Evolutionary conservation across 441 rosid species (phyloP), one percentile per base, ranked within the genome.

Genomic region (Adansonia madagascariensis): DNA sequence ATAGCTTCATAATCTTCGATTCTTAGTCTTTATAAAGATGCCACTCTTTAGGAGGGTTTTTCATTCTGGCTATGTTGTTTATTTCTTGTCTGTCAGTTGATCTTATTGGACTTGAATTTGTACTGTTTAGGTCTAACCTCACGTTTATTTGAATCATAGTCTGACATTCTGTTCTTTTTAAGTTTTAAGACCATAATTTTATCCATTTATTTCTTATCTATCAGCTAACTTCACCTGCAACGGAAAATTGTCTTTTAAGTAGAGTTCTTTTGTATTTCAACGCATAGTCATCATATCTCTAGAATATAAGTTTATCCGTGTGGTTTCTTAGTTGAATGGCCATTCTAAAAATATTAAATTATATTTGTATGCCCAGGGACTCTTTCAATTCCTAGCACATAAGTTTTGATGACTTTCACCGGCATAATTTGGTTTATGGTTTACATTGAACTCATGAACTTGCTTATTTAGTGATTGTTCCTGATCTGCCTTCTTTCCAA

Each of bases 71-170:
- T 50, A 49, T 41, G 22, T 24, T 49, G 59, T 69, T 69, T 70
- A 18, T 11, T 41, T 56, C 52, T 56, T 71, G 11, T 57, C 20
- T 20, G 65, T 56, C 10, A 2, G 24, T 56, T 56, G 8, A 41
- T 57, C 52, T 57, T 56, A 57, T 56, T 56, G 10, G 65, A 56
- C 65, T 73, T 71, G 75, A 56, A 71, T 55, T 71, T 73, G 17
- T 18, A 39, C 50, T 27, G 49, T 71, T 71, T 52, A 24, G 41
- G 53, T 31, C 31, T 71, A 35, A 31, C 63, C 63, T 55, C 18
- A 9, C 35, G 63, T 17, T 71, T 35, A n/a, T 31, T 52, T 52
- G 8, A 52, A 55, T 71, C 49, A 52, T 71, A 0, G 10, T 53
- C 10, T 53, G 63, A 53, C 49, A 9, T 71, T 17, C 47, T 53